Percentiles rank a stretch among this genome's conserved stretches.
Conservation (phyloP, 2,329 filamentous ascomycete species). For the Neofusicoccum laricinum region DNA sequence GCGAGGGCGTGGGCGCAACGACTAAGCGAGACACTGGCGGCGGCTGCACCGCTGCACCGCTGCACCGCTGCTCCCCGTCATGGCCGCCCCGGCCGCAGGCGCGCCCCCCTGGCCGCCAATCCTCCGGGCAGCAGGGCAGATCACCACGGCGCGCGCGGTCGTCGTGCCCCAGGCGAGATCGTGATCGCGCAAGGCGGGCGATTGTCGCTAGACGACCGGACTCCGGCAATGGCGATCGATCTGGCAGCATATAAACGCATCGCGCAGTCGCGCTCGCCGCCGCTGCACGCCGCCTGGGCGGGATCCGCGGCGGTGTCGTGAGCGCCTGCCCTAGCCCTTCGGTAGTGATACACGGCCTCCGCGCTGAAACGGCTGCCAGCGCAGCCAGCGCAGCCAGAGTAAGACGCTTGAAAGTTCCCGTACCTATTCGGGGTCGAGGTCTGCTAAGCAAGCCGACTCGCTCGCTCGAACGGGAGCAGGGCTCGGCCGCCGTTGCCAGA, state of each 20-base stretch:
- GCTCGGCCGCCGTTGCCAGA: constrained; percentile 5
- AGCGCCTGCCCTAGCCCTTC: not conserved
- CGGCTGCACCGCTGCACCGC: not conserved
- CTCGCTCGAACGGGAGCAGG: constrained; percentile 1
- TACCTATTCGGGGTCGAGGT: not conserved
- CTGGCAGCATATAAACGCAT: constrained; percentile 6
- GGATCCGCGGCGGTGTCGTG: not conserved
- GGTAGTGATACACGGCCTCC: not conserved
- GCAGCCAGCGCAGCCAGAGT: constrained; percentile 3
- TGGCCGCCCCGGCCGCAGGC: not conserved
- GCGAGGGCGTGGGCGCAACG: not conserved
- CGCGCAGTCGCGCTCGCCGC: not conserved
- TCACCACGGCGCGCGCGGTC: not conserved
- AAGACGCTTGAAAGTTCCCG: not conserved
- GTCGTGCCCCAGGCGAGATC: not conserved
- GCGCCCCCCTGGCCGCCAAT: constrained; percentile 8
- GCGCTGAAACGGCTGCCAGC: constrained; percentile 5
- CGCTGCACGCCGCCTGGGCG: too few relatives aligned
- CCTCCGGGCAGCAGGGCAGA: not conserved
- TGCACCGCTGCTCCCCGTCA: constrained; percentile 10
- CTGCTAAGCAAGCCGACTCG: not conserved
- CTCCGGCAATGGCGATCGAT: constrained; percentile 4
- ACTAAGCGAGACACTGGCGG: constrained; percentile 18
- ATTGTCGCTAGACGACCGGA: not conserved
- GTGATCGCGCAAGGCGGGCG: not conserved